Base-by-base conservation (phyloP, 257 asterid species). In the Penstemon eatonii region DNA sequence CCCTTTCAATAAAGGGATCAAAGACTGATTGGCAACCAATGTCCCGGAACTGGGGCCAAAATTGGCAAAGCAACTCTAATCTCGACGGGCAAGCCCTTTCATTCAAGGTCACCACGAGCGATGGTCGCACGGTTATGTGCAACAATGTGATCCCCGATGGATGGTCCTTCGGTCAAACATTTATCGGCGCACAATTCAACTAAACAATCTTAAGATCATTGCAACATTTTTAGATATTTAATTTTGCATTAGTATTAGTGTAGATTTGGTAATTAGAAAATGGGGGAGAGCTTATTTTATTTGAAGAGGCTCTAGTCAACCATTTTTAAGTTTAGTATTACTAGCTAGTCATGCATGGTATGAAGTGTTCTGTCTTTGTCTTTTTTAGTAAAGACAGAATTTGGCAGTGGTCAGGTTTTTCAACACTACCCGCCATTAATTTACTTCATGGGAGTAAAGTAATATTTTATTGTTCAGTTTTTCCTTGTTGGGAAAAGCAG, bases 11-110 rank as follows among this genome's bases (percentile, higher is more conserved):
- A 59, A 79, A 79, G 68, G 83, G 83, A 3, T 71, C 80, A 37
- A 67, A 52, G 8, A 63, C 71, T 11, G 46, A 7, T 5, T 79
- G 83, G 83, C 73, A 56, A 59, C 67, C 80, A 39, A 79, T 79
- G 80, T 68, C 80, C 8, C 66, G 80, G 40, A 79, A 79, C 47
- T 79, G 80, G 83, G 83, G 78, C 2, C 80, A 75, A 64, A 79
- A 67, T 58, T 79, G 83, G 83, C 83, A 75, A 51, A 75, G 75
- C 73, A 79, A 71, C 68, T 36, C 76, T n/a, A 38, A 42, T 7
- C 66, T 79, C n/a, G 78, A 75, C 19, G 78, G 80, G 1, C 83
- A 75, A 41, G 72, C 53, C 73, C 65, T 79, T 46, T 75, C 83
- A 9, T 72, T 79, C 43, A 79, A 72, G 63, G 83, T 79, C 41